These are phyloP conservation scores for Aspergillus ibericus DNA, from an alignment of 2,329 filamentous ascomycete species.

Conservation along the genomic window DNA sequence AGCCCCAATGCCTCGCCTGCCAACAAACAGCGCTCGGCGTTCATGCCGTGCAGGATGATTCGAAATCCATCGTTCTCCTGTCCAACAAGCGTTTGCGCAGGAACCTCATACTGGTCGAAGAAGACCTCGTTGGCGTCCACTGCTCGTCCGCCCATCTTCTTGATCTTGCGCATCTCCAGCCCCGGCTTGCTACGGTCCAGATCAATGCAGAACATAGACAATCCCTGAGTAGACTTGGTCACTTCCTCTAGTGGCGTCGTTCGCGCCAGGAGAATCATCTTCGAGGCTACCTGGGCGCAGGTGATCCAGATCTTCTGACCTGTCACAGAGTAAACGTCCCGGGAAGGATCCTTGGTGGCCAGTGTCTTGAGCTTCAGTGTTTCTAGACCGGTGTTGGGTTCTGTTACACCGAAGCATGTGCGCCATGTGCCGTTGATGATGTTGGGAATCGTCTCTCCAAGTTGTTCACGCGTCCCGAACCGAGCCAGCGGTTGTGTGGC, in stretches of 20 bases:
- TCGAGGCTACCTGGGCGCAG: slow-evolving; percentile 75
- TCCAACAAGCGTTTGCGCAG: slow-evolving; percentile 65
- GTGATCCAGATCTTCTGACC: slow-evolving; percentile 92
- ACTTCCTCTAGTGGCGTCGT: slow-evolving; percentile 70
- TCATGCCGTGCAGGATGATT: slow-evolving; percentile 77
- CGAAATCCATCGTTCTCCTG: slow-evolving; percentile 75
- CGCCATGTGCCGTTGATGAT: slow-evolving; percentile 71
- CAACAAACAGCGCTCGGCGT: slow-evolving; percentile 72
- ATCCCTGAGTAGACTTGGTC: slow-evolving; percentile 68
- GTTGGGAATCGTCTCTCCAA: slow-evolving; percentile 63
- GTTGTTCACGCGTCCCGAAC: slow-evolving; percentile 68
- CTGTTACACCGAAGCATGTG: slow-evolving; percentile 81
- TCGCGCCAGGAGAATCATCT: slow-evolving; percentile 80
- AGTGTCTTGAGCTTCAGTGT: slow-evolving; percentile 69
- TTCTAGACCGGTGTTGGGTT: slow-evolving; percentile 77
- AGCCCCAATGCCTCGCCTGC: slow-evolving; percentile 78
- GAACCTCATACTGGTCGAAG: slow-evolving; percentile 74
- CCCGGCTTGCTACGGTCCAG: slow-evolving; percentile 62
- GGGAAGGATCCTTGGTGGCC: slow-evolving; percentile 56
- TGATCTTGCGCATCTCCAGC: slow-evolving; percentile 69
- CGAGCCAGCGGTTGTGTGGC: slow-evolving; percentile 69
- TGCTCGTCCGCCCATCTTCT: slow-evolving; percentile 81
- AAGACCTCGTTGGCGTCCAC: slow-evolving; percentile 87
- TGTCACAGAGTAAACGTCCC: slow-evolving; percentile 63
- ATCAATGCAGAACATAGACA: slow-evolving; percentile 80